Percentiles rank a stretch among this genome's conserved stretches.
Conservation (phyloP, 306 rosid species). For the Acacia crassicarpa region DNA sequence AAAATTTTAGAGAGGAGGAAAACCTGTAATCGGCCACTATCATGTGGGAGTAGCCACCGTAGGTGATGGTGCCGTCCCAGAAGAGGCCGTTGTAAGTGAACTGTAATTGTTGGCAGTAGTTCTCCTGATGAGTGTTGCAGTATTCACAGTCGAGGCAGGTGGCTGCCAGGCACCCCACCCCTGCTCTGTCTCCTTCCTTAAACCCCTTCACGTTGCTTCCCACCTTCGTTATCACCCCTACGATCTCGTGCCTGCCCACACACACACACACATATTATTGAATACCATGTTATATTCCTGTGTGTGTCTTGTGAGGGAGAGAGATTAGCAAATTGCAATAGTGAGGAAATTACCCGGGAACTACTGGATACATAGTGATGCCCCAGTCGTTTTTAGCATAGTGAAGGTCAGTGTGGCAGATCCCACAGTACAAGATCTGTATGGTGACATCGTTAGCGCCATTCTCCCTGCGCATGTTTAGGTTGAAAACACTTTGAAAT, state of each 20-base stretch:
- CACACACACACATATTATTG: background rate
- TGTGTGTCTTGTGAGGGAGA: background rate
- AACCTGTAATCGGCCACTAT: slow-evolving; percentile 71
- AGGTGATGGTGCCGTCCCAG: slow-evolving; percentile 87
- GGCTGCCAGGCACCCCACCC: slow-evolving; percentile 76
- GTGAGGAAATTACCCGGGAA: slow-evolving; percentile 53
- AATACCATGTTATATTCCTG: background rate
- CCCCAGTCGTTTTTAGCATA: slow-evolving; percentile 68
- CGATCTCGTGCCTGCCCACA: slow-evolving; percentile 61
- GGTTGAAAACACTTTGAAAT: background rate
- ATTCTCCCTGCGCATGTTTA: slow-evolving; percentile 49
- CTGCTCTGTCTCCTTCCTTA: slow-evolving; percentile 63
- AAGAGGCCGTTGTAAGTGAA: slow-evolving; percentile 63
- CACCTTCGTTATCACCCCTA: slow-evolving; percentile 61
- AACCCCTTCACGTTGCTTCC: slow-evolving; percentile 65
- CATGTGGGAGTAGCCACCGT: slow-evolving; percentile 72
- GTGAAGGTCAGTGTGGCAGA: slow-evolving; percentile 83
- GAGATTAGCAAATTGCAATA: background rate
- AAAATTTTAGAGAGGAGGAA: background rate
- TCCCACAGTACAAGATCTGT: slow-evolving; percentile 61
- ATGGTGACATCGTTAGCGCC: slow-evolving; percentile 67
- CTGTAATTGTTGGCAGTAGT: slow-evolving; percentile 56
- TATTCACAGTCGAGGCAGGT: slow-evolving; percentile 64
- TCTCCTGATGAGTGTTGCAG: slow-evolving; percentile 53
- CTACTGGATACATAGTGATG: slow-evolving; percentile 72